phyloP scores from a whole-genome alignment of 306 rosid species.

The Sphenostylis stenocarpa region DNA sequence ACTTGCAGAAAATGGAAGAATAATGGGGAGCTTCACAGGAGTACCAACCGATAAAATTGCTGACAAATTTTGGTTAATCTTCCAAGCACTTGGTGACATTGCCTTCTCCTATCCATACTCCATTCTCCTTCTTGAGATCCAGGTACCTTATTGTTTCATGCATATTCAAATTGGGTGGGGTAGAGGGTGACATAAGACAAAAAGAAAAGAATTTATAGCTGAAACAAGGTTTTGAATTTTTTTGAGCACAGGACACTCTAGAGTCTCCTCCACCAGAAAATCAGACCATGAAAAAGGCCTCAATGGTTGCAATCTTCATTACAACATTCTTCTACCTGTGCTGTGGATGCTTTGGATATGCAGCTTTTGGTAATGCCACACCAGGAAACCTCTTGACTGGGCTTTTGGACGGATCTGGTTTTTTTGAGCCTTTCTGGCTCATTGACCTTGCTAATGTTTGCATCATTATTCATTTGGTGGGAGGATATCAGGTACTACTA shows the following conservation, averaged over 20 bases:
- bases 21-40: conserved; percentile 73
- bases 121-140: conserved; percentile 71
- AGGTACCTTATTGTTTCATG: conserved; percentile 46
- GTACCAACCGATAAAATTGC: conserved; percentile 41
- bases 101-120: conserved; percentile 86
- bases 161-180: neutral
- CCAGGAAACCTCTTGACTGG: conserved; percentile 92
- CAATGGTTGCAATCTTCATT: conserved; percentile 52
- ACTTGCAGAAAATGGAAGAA: conserved; percentile 68
- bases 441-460: conserved; percentile 79
- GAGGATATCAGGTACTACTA: conserved; percentile 88
- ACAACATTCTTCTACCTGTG: conserved; percentile 91
- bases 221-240: conserved; percentile 24
- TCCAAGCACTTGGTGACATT: conserved; percentile 86
- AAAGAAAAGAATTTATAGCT: conserved; percentile 1
- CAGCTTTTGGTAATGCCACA: conserved; percentile 76
- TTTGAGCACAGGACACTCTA: conserved; percentile 66
- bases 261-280: conserved; percentile 84
- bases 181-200: neutral
- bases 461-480: conserved; percentile 72
- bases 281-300: conserved; percentile 82
- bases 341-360: conserved; percentile 92
- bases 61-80: conserved; percentile 59
- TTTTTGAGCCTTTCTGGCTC: conserved; percentile 84
- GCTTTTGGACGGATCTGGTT: conserved; percentile 79